phyloP scores from a whole-genome alignment of 441 rosid genomes.

The Cnidoscolus chayamansa region DNA sequence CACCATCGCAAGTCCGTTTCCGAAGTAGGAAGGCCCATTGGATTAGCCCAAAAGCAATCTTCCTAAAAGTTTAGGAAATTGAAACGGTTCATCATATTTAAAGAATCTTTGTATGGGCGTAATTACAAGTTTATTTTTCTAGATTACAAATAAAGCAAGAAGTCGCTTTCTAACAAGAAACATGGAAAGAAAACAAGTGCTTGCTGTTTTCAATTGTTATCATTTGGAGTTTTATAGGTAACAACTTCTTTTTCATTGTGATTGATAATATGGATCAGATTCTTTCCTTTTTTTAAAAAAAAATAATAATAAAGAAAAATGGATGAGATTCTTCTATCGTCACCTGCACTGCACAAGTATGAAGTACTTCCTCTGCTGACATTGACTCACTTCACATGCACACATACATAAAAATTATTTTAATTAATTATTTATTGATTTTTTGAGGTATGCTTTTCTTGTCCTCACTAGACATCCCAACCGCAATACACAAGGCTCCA shows the following conservation, averaged over 20 bases:
- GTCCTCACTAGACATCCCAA: slow-evolving; percentile 10
- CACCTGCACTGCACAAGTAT: too few relatives aligned
- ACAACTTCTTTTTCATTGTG: background rate
- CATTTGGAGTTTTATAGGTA: background rate
- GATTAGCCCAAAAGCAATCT: too few relatives aligned
- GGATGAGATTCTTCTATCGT: background rate
- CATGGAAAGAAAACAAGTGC: background rate
- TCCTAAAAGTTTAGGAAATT: too few relatives aligned
- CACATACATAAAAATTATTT: background rate
- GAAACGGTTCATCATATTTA: too few relatives aligned
- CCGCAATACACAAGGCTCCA: slow-evolving; percentile 1
- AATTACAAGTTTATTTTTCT: too few relatives aligned
- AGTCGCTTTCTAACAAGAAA: background rate
- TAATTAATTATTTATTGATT: background rate
- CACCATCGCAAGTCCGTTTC: background rate
- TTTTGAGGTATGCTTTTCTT: slow-evolving; percentile 4
- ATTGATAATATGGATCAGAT: background rate
- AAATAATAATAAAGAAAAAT: too few relatives aligned
- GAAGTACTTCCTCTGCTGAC: background rate
- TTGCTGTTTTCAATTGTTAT: background rate
- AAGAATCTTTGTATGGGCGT: too few relatives aligned
- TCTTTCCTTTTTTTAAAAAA: background rate
- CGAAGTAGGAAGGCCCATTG: background rate
- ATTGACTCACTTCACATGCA: slow-evolving; percentile 5
- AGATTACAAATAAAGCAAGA: background rate